Evolutionary conservation across 108 stramenopile species (phyloP).

Genomic region (Skeletonema tropicum): DNA sequence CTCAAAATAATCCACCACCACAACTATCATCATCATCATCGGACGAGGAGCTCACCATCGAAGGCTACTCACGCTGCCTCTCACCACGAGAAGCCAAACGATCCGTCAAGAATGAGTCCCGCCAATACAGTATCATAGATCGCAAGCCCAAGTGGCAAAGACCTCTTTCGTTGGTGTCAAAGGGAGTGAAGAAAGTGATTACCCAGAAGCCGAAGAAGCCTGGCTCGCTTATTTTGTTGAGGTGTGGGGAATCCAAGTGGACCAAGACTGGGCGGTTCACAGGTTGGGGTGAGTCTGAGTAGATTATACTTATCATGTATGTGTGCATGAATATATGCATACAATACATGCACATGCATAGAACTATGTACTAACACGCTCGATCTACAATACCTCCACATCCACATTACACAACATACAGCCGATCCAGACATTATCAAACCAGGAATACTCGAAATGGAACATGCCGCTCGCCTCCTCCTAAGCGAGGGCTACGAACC

Average conservation of each 20-base stretch:
- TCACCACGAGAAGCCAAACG: constrained; percentile 22
- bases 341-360: too few species aligned
- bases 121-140: constrained; percentile 29
- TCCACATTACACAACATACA: too few species aligned
- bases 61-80: constrained; percentile 33
- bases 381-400: too few species aligned
- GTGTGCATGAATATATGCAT: too few species aligned
- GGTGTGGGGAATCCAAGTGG: constrained; percentile 56
- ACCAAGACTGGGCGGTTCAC: constrained; percentile 64
- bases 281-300: constrained; percentile 56
- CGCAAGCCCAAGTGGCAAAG: constrained; percentile 33
- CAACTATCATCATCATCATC: not conserved
- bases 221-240: constrained; percentile 59
- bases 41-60: constrained; percentile 28
- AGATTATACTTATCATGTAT: too few species aligned
- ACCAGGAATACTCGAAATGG: too few species aligned
- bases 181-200: constrained; percentile 4
- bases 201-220: constrained; percentile 29
- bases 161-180: constrained; percentile 5
- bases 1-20: not conserved
- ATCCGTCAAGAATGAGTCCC: constrained; percentile 13
- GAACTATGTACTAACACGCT: too few species aligned
- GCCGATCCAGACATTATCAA: too few species aligned
- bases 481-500: too few species aligned
- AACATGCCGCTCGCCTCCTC: too few species aligned